phyloP scores from a whole-genome alignment of 2,329 filamentous ascomycete genomes.

The Ophiostoma pallidulum region DNA sequence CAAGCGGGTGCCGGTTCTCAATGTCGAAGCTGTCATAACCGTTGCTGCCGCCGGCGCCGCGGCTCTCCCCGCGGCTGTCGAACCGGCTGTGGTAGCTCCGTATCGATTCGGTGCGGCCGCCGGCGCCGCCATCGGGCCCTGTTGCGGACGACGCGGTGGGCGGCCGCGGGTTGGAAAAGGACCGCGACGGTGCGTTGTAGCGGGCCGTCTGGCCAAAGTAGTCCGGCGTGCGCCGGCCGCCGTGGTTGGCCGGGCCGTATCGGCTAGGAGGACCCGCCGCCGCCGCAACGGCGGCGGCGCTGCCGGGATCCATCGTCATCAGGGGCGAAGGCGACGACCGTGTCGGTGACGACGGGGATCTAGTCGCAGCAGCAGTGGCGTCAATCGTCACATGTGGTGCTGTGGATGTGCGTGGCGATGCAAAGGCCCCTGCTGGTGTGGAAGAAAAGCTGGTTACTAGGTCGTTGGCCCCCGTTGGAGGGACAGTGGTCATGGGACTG shows the following conservation, averaged over 20 bases:
- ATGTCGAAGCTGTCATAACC: slow-evolving; percentile 21
- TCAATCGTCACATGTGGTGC: neutral
- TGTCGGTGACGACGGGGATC: neutral
- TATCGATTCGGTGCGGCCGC: slow-evolving; percentile 23
- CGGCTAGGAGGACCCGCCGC: neutral
- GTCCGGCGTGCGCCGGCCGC: slow-evolving; percentile 41
- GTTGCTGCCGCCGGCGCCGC: slow-evolving; percentile 2
- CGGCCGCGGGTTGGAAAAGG: slow-evolving; percentile 47
- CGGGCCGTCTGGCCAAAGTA: slow-evolving; percentile 46
- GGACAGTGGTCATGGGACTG: neutral
- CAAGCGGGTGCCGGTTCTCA: slow-evolving; percentile 43
- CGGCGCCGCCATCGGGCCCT: slow-evolving; percentile 19
- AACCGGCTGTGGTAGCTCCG: slow-evolving; percentile 14
- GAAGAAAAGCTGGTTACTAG: slow-evolving; percentile 34
- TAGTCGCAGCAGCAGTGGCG: no score
- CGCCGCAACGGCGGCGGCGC: slow-evolving; percentile 8
- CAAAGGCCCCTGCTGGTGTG: slow-evolving; percentile 8
- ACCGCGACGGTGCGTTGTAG: slow-evolving; percentile 45
- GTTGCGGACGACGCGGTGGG: slow-evolving; percentile 22
- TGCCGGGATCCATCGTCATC: slow-evolving; percentile 5
- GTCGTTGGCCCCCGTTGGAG: slow-evolving; percentile 26
- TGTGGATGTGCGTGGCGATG: neutral
- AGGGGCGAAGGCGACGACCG: neutral
- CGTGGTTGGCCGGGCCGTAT: neutral
- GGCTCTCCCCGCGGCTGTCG: slow-evolving; percentile 10